phyloP scores from a whole-genome alignment of 768 basidiomycete genomes.

The Ramaria sp. region DNA sequence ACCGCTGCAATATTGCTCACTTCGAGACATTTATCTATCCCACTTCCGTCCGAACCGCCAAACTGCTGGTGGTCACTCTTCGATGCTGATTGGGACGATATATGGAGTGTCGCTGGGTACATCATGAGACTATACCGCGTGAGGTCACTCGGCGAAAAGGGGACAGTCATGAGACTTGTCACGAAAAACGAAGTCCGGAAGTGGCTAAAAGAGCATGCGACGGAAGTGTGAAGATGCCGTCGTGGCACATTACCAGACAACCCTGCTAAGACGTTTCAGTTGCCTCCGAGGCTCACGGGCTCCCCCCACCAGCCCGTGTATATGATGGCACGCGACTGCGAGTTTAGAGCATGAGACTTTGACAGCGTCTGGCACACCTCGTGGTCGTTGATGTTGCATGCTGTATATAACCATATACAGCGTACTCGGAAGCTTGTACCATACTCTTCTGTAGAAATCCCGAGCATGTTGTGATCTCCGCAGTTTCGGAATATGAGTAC shows the following conservation, averaged over 20 bases:
- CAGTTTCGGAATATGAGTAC: too few species aligned
- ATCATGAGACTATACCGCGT: slow-evolving; percentile 72
- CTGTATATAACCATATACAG: too few species aligned
- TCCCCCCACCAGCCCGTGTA: background rate
- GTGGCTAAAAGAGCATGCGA: slow-evolving; percentile 52
- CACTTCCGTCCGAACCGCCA: slow-evolving; percentile 60
- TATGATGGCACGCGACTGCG: background rate
- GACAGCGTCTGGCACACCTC: too few species aligned
- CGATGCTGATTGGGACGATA: slow-evolving; percentile 82
- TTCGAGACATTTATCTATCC: slow-evolving; percentile 55
- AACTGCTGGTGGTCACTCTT: slow-evolving; percentile 92
- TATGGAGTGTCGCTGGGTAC: slow-evolving; percentile 76
- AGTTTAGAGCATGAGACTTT: background rate
- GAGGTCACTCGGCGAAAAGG: slow-evolving; percentile 33
- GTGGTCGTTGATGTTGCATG: too few species aligned
- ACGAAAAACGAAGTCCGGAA: slow-evolving; percentile 69
- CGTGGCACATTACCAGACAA: too few species aligned
- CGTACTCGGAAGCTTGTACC: too few species aligned
- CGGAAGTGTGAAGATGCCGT: too few species aligned
- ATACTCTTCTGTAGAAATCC: too few species aligned
- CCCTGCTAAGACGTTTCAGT: too few species aligned
- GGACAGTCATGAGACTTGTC: slow-evolving; percentile 44
- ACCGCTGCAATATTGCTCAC: slow-evolving; percentile 82
- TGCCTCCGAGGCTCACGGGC: background rate
- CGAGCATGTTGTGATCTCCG: too few species aligned